Base-by-base conservation (phyloP, 75 land plant species). In the Sequoia sempervirens region DNA sequence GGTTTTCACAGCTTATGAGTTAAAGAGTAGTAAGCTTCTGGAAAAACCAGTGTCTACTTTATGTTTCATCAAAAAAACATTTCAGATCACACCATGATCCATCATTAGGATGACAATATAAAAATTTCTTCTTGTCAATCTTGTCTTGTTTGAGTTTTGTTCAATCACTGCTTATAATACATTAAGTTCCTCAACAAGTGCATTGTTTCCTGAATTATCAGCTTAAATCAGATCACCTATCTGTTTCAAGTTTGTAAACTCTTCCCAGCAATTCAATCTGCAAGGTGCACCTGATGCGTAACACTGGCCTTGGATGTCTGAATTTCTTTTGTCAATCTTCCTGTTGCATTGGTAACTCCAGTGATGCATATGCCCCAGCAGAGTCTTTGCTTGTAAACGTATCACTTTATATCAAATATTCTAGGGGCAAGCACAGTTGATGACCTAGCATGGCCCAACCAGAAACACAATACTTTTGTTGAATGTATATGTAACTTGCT, bases 281-380 rank as follows among this genome's bases (percentile, higher is more conserved):
- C 40, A 36, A 36, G 41, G 38, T 74, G 76, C 41, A 45, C 46
- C 5, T 5, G 20, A 75, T 41, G 28, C 79, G 23, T 23, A 41
- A 23, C 12, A 18, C 23, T 75, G 46, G 9, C 46, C 8, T 75
- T 7, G n/a, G 79, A 75, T 5, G 79, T 75, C 37, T 75, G 46
- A 75, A 75, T 40, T 13, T 75, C 37, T 75, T n/a, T 11, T 41
- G 45, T 23, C 47, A 13, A 75, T 75, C 45, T 23, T 76, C 97
- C 93, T 95, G 93, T 40, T 80, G 81, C 97, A 93, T 95, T 40
- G 89, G 89, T 83, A 91, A 97, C 72, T 90, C 90, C 41, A 93
- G 93, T 54, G 96, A 95, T 66, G 85, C 86, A 84, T 97, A 97
- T 68, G 92, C 90, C 99, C 95, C 95, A 30, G 88, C 74, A 73